Conservation (phyloP, 768 basidiomycete genomes). For the Xanthoconium purpureum region DNA sequence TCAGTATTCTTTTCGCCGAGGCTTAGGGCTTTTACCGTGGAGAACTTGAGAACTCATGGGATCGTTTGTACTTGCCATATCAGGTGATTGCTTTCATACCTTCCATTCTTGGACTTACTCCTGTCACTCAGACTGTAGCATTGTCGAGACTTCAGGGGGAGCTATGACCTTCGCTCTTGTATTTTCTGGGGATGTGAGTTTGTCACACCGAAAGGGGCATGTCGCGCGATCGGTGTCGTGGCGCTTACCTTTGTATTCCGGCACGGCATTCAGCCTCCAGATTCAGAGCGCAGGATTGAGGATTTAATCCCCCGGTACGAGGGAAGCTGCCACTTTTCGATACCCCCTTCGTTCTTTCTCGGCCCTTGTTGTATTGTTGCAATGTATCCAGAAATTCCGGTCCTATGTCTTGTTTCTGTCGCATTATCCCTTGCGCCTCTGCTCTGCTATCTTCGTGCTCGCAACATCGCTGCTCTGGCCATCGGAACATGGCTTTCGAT, state of each 20-base stretch:
- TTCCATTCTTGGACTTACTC: conserved; percentile 21
- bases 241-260: conserved; percentile 19
- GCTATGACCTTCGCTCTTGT: conserved; percentile 21
- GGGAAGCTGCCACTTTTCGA: conserved; percentile 3
- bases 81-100: conserved; percentile 28
- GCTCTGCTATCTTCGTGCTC: conserved; percentile 40
- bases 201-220: conserved; percentile 14
- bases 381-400: conserved; percentile 34
- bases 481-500: conserved; percentile 52
- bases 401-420: conserved; percentile 45
- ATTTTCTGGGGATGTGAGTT: conserved; percentile 23
- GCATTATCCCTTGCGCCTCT: conserved; percentile 39
- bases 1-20: conserved; percentile 8
- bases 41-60: not conserved
- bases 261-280: not conserved
- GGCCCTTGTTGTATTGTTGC: conserved; percentile 3
- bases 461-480: conserved; percentile 45
- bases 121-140: conserved; percentile 6
- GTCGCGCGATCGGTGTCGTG: not conserved
- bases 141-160: not conserved
- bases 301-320: conserved; percentile 12
- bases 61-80: conserved; percentile 25
- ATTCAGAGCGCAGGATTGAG: not conserved
- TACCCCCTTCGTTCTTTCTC: conserved; percentile 15
- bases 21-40: not conserved